phyloP scores from a whole-genome alignment of 768 basidiomycete genomes.

The Sporobolomyces pararoseus region DNA sequence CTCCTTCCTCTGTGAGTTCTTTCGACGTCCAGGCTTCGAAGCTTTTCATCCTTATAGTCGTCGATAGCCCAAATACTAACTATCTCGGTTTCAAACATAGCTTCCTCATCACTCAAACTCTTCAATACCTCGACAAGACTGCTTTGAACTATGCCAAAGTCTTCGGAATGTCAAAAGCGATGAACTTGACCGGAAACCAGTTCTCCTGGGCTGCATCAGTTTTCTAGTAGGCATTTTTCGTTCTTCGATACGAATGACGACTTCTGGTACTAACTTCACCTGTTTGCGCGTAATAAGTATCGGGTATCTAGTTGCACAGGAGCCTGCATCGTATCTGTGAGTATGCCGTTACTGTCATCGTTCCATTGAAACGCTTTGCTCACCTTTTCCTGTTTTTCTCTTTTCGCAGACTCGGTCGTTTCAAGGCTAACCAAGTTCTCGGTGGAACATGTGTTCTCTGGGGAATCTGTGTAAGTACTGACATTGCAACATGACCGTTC shows the following conservation, averaged over 20 bases:
- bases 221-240: constrained; percentile 29
- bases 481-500: too few species aligned
- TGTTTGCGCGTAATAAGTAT: background rate
- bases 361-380: background rate
- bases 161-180: constrained; percentile 27
- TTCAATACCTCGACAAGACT: constrained; percentile 47
- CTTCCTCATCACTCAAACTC: constrained; percentile 48
- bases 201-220: constrained; percentile 18
- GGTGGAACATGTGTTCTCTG: constrained; percentile 49
- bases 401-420: constrained; percentile 42
- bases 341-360: background rate
- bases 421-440: constrained; percentile 48
- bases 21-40: background rate
- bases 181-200: constrained; percentile 4
- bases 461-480: constrained; percentile 49
- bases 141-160: constrained; percentile 36
- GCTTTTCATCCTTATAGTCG: too few species aligned
- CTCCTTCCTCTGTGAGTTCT: constrained; percentile 43
- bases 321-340: background rate
- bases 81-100: too few species aligned
- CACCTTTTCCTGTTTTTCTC: too few species aligned
- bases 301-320: constrained; percentile 24
- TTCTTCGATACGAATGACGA: background rate
- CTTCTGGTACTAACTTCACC: too few species aligned
- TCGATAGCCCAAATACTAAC: too few species aligned